phyloP scores from a whole-genome alignment of 2,329 filamentous ascomycete genomes.

The Ceratocystis ficicola region DNA sequence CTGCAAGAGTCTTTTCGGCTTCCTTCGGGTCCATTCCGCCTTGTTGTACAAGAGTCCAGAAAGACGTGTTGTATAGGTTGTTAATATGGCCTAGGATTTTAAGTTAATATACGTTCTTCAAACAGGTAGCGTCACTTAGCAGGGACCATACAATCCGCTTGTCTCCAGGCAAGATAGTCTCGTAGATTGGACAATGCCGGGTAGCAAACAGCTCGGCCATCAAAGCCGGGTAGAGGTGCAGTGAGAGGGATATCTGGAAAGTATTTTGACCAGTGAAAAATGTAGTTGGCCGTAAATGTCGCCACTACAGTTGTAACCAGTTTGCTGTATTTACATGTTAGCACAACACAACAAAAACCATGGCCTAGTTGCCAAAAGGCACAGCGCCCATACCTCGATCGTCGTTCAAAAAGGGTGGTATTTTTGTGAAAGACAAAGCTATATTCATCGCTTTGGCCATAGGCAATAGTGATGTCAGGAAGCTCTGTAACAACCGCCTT shows the following conservation, averaged over 20 bases:
- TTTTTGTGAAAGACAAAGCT: slow-evolving; percentile 84
- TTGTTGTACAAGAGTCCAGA: slow-evolving; percentile 75
- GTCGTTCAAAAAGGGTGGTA: slow-evolving; percentile 71
- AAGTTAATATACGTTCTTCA: slow-evolving; percentile 22
- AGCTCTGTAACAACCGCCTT: slow-evolving; percentile 70
- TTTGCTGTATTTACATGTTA: slow-evolving; percentile 46
- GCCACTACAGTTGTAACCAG: slow-evolving; percentile 83
- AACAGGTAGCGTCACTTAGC: too few species aligned
- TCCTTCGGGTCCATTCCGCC: slow-evolving; percentile 64
- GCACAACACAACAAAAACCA: too few species aligned
- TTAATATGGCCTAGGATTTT: slow-evolving; percentile 69
- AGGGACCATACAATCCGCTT: slow-evolving; percentile 73
- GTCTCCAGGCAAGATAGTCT: slow-evolving; percentile 94
- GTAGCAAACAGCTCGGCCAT: slow-evolving; percentile 83
- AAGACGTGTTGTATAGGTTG: slow-evolving; percentile 95
- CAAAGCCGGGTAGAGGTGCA: slow-evolving; percentile 74
- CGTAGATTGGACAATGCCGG: slow-evolving; percentile 69
- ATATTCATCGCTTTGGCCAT: slow-evolving; percentile 91
- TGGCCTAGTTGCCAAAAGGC: background rate
- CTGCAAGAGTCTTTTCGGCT: slow-evolving; percentile 69
- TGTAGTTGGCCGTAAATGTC: slow-evolving; percentile 85
- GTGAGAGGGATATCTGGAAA: slow-evolving; percentile 62
- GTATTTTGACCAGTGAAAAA: slow-evolving; percentile 63
- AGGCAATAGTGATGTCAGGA: slow-evolving; percentile 74
- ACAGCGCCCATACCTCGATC: slow-evolving; percentile 49